phyloP scores from a whole-genome alignment of 176 grass and related monocot species.

The Rhynchospora pubera region DNA sequence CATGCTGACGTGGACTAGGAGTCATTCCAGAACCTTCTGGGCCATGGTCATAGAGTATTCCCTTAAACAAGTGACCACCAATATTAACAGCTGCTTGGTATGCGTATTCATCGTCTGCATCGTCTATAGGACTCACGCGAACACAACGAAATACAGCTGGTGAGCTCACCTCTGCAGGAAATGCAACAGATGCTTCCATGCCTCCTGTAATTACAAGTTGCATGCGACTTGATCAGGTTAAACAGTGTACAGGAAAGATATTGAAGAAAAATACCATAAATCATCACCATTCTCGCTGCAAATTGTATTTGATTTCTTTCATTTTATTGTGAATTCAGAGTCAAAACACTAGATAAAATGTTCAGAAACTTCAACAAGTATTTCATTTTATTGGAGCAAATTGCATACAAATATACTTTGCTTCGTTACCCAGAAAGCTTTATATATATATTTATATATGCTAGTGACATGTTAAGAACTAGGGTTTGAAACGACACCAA shows the following conservation, averaged over 20 bases:
- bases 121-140: constrained; percentile 34
- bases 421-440: not conserved
- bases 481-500: not conserved
- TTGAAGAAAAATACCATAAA: not conserved
- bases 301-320: not conserved
- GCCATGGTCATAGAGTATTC: constrained; percentile 48
- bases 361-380: not conserved
- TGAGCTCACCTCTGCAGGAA: constrained; percentile 37
- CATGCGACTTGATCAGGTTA: not conserved
- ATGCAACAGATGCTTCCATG: constrained; percentile 16
- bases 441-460: no score
- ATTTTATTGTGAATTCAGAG: not conserved
- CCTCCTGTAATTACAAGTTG: constrained; percentile 7
- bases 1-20: constrained; percentile 24
- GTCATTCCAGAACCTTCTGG: constrained; percentile 19
- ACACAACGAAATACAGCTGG: constrained; percentile 44
- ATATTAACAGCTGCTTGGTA: constrained; percentile 44
- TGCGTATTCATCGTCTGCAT: constrained; percentile 31
- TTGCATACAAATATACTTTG: not conserved
- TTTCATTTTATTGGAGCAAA: not conserved
- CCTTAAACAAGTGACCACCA: constrained; percentile 44
- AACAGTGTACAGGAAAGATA: not conserved
- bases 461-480: not conserved
- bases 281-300: not conserved
- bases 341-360: not conserved